phyloP scores from a whole-genome alignment of 306 rosid species.

The Albizia julibrissin region DNA sequence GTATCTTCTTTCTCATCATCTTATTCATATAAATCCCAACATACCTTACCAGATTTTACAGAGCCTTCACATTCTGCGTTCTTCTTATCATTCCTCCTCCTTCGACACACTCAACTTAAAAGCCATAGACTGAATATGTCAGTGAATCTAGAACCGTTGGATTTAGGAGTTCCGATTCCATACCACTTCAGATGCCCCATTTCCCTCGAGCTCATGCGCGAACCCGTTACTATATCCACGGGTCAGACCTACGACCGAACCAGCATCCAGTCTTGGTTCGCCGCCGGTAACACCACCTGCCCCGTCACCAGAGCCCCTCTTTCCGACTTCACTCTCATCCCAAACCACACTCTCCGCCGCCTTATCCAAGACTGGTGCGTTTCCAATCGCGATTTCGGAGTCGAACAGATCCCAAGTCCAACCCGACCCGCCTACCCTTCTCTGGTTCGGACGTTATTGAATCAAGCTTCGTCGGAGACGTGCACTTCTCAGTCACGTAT shows the following conservation, averaged over 20 bases:
- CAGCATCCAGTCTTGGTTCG: slow-evolving; percentile 86
- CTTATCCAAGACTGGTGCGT: slow-evolving; percentile 94
- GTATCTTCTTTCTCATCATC: slow-evolving; percentile 47
- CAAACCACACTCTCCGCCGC: slow-evolving; percentile 88
- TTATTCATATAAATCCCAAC: slow-evolving; percentile 46
- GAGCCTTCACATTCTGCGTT: slow-evolving; percentile 45
- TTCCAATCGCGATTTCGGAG: slow-evolving; percentile 70
- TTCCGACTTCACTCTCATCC: slow-evolving; percentile 74
- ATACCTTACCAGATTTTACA: slow-evolving; percentile 49
- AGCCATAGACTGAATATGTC: slow-evolving; percentile 46
- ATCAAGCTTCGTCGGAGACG: slow-evolving; percentile 56
- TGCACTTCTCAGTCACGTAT: slow-evolving; percentile 42
- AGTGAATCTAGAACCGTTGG: slow-evolving; percentile 75
- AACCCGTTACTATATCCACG: slow-evolving; percentile 83
- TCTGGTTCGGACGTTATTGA: slow-evolving; percentile 54
- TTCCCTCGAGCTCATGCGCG: slow-evolving; percentile 85
- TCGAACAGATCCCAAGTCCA: slow-evolving; percentile 80
- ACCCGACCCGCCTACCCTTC: slow-evolving; percentile 83
- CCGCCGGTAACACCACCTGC: slow-evolving; percentile 87
- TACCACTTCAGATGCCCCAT: slow-evolving; percentile 87
- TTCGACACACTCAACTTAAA: background rate
- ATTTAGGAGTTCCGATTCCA: slow-evolving; percentile 80
- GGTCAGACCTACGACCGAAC: slow-evolving; percentile 94
- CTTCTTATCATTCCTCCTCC: background rate
- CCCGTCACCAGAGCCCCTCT: slow-evolving; percentile 75